Conservation (phyloP, 1,284 basidiomycete species). For the Cerioporus squamosus region DNA sequence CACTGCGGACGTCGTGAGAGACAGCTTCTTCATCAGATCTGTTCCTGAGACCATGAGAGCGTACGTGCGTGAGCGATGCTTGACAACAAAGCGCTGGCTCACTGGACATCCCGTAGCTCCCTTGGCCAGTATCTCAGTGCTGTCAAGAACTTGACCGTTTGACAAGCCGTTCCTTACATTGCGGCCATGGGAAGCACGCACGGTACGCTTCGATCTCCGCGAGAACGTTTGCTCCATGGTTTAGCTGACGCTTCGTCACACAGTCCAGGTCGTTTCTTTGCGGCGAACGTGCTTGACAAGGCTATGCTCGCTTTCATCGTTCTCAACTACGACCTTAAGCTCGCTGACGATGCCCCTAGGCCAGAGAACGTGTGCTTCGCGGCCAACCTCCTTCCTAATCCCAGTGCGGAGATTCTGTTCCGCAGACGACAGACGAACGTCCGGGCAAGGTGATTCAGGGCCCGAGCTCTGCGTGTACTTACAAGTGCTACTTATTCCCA, state of each 20-base stretch:
- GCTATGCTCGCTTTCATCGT: constrained; percentile 48
- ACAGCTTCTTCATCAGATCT: constrained; percentile 20
- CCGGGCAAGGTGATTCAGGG: too few species aligned
- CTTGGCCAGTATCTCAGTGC: not conserved
- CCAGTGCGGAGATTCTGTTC: constrained; percentile 6
- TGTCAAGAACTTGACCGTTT: not conserved
- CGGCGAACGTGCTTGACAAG: constrained; percentile 49
- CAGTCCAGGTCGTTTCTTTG: constrained; percentile 51
- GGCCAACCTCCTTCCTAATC: not conserved
- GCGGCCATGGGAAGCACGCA: constrained; percentile 32
- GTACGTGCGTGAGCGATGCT: constrained; percentile 2
- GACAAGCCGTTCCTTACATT: constrained; percentile 3
- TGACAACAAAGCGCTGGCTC: not conserved
- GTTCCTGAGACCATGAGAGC: constrained; percentile 34
- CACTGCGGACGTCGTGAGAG: constrained; percentile 4
- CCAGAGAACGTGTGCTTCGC: constrained; percentile 1
- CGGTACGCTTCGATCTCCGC: constrained; percentile 12
- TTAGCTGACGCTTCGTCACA: not conserved
- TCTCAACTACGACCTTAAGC: constrained; percentile 43
- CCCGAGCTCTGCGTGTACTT: too few species aligned
- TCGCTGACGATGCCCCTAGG: constrained; percentile 1
- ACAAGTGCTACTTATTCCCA: too few species aligned
- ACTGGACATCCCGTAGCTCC: not conserved
- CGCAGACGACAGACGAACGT: too few species aligned
- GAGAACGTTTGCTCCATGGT: too few species aligned